phyloP scores from a whole-genome alignment of 768 basidiomycete species.

The Xerocomus potaroensis region DNA sequence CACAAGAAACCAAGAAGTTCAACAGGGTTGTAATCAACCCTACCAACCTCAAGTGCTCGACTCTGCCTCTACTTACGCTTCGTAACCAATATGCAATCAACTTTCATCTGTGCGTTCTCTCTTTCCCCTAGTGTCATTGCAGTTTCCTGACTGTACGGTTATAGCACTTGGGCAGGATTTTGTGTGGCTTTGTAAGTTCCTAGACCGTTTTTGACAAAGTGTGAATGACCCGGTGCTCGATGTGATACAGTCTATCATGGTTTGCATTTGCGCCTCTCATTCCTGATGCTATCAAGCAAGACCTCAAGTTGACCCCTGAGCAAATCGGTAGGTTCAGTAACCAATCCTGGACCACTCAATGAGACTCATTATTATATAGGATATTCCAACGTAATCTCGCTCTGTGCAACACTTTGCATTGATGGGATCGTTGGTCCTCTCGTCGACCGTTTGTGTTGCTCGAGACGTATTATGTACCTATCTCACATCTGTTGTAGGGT shows the following conservation, averaged over 20 bases:
- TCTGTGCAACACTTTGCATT: constrained; percentile 46
- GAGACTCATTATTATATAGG: constrained; percentile 19
- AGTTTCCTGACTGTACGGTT: not conserved
- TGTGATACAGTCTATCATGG: constrained; percentile 39
- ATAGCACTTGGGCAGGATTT: constrained; percentile 40
- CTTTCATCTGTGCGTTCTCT: constrained; percentile 43
- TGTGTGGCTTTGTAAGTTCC: constrained; percentile 43
- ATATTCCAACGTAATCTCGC: constrained; percentile 48
- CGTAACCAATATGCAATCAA: constrained; percentile 43
- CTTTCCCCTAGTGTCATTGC: not conserved
- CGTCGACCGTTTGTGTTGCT: constrained; percentile 35
- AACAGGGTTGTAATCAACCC: constrained; percentile 46
- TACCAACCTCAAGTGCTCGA: constrained; percentile 47
- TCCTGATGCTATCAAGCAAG: constrained; percentile 49
- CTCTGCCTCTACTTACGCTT: constrained; percentile 48
- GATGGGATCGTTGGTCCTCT: constrained; percentile 49
- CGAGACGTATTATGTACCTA: not conserved
- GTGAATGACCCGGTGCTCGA: not conserved
- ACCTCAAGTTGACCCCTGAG: constrained; percentile 44
- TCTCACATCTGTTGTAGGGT: constrained; percentile 19
- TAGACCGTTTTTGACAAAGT: not conserved
- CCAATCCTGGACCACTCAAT: not conserved
- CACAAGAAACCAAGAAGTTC: no score
- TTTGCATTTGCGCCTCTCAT: constrained; percentile 62
- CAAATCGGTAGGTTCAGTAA: constrained; percentile 36